phyloP scores from a whole-genome alignment of 1,139 yeast genomes.

The Hansenula lynferdii region DNA sequence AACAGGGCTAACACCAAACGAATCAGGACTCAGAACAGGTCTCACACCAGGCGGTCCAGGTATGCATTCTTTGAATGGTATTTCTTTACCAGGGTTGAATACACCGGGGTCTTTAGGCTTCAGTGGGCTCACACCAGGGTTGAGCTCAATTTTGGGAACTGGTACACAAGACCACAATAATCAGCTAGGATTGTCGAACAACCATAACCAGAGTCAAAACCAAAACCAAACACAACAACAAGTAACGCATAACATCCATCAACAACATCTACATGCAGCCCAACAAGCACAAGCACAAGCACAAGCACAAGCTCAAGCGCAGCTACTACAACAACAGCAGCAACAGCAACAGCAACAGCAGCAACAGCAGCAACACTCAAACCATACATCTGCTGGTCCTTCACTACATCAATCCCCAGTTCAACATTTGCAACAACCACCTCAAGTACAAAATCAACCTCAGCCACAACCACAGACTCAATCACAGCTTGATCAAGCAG shows the following conservation, averaged over 20 bases:
- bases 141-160: constrained; percentile 37
- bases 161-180: constrained; percentile 7
- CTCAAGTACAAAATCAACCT: constrained; percentile 4
- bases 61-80: constrained; percentile 23
- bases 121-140: constrained; percentile 35
- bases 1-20: constrained; percentile 68
- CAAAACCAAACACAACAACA: constrained; percentile 9
- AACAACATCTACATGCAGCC: constrained; percentile 10
- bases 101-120: constrained; percentile 34
- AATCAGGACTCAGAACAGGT: constrained; percentile 61
- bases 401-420: constrained; percentile 9
- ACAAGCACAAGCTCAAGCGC: too few relatives aligned
- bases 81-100: constrained; percentile 35
- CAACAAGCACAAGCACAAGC: constrained; percentile 10
- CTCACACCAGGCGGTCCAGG: constrained; percentile 45
- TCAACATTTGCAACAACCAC: background rate
- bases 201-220: too few relatives aligned
- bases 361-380: too few relatives aligned
- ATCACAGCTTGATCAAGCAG: too few relatives aligned
- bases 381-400: background rate
- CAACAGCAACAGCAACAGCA: too few relatives aligned
- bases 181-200: background rate
- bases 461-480: constrained; percentile 6
- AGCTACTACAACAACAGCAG: too few relatives aligned
- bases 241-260: background rate